Base-by-base conservation (phyloP, 2,329 filamentous ascomycete species). In the Fusarium anguioides region DNA sequence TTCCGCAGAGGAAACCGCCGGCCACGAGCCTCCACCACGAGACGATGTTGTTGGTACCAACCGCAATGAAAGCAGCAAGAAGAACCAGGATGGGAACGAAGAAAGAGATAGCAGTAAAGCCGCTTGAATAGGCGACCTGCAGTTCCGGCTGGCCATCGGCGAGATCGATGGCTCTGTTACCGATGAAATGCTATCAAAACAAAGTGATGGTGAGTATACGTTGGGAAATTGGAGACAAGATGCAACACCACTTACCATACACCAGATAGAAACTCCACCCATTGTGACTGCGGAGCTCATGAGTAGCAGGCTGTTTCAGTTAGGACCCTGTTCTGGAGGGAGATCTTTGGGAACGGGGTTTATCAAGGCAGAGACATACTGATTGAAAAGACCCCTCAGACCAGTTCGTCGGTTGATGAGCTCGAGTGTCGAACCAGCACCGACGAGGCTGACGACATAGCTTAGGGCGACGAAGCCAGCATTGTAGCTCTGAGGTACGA, bases 1-100 rank as follows among this genome's bases (percentile, higher is more conserved):
- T 82, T 15, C 93, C 93, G 3, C 91, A 90, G 40, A 94, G 82
- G 2, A 87, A 74, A 8, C 93, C 92, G 10, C 91, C 90, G 7
- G 87, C 73, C 9, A 84, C 74, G 12, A 91, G 83, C 41, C 89
- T 85, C 77, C 84, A 78, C 78, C 86, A 86, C 18, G 83, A 84
- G 15, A 90, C 82, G 26, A 76, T 80, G 64, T 86, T 86, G 69
- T 84, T 84, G 26, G 84, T 83, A 8, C 88, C 92, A 41, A 91
- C 87, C 31, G 89, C 84, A 60, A 90, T 84, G 73, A 96, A 94
- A 20, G 92, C 91, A 9, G 87, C 75, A 18, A 91, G 83, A 6
- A 96, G 84, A 20, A 95, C 92, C 29, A 91, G 65, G 44, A 96
- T 89, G 0, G 93, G 92, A 12, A 96, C 81, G 72, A 96, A 90